Evolutionary conservation across 345 rosid species (phyloP), one percentile per base, ranked within the genome.

Genomic region (Citrus cavaleriei): DNA sequence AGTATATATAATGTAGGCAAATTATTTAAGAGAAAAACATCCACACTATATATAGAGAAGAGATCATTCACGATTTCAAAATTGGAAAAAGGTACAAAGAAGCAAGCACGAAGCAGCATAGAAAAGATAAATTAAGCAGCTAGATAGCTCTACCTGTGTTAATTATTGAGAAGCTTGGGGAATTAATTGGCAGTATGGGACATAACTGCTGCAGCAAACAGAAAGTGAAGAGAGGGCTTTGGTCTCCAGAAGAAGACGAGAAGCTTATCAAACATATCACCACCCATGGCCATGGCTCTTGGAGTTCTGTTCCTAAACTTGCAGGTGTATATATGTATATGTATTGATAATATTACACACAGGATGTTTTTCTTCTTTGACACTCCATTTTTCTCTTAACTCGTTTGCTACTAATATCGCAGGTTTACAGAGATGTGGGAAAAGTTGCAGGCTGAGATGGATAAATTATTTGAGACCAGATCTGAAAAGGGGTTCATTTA

Each of bases 161-260:
- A 46, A 13, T 46, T 27, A 42, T 46, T 42, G 16, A 19, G n/a
- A 68, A 54, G 13, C 6, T 37, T 6, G 8, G 67, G 55, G 27
- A 21, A 30, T 14, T 57, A n/a, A 21, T 64, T 16, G 58, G 22
- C 58, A 54, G 8, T 25, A 90, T 86, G 91, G 89, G 87, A 16
- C 93, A 90, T 77, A 86, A 88, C 67, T 90, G 91, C 82, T 90
- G 93, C 85, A 84, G 80, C 80, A 87, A 87, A 77, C 91, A 87
- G 88, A 90, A 88, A 77, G 93, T 90, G 38, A 90, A 88, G 88
- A 90, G 90, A 82, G 93, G 93, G 27, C 25, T 90, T 14, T 90
- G 91, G 91, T 88, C 91, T 79, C 93, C 90, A n/a, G 91, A 90
- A 71, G 91, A 90, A 85, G 93, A 88, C 73, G 91, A 90, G 84